Evolutionary conservation across 2,329 filamentous ascomycete species (phyloP).

Genomic region (Fusarium redolens): DNA sequence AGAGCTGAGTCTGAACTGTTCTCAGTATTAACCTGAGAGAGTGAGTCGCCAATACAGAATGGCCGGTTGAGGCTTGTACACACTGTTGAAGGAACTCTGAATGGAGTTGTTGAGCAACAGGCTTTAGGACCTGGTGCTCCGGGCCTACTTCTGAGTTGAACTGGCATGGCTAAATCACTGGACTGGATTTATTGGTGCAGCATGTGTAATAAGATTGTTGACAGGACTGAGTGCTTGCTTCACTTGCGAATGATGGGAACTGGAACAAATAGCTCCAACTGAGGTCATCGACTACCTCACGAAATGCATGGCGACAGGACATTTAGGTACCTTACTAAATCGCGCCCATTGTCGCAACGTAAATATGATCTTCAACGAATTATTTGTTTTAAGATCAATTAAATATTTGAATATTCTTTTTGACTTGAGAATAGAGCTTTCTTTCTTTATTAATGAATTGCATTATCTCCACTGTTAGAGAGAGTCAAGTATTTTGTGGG

Average conservation of each 20-base stretch:
- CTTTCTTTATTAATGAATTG: not conserved
- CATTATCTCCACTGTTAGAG: not conserved
- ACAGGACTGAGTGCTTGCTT: not conserved
- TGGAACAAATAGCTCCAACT: not conserved
- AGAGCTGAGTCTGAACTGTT: not conserved
- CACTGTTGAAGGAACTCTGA: conserved; percentile 29
- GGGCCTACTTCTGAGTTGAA: conserved; percentile 10
- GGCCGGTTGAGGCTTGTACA: not conserved
- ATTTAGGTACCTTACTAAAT: not conserved
- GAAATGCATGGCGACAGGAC: not conserved
- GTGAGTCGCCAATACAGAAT: conserved; percentile 3
- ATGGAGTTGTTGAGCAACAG: conserved; percentile 3
- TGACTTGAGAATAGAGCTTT: not conserved
- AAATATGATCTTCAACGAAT: too few species aligned
- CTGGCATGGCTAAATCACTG: conserved; percentile 9
- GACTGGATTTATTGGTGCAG: not conserved
- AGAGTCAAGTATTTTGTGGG: not conserved
- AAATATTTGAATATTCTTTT: not conserved
- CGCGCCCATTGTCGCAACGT: not conserved
- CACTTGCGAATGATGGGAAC: not conserved
- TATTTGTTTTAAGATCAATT: not conserved
- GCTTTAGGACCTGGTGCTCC: not conserved
- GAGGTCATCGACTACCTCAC: not conserved
- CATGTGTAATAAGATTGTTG: not conserved
- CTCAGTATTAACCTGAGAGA: conserved; percentile 3